Evolutionary conservation across 108 stramenopile species (phyloP).

Genomic region (Mediolabrus comicus): DNA sequence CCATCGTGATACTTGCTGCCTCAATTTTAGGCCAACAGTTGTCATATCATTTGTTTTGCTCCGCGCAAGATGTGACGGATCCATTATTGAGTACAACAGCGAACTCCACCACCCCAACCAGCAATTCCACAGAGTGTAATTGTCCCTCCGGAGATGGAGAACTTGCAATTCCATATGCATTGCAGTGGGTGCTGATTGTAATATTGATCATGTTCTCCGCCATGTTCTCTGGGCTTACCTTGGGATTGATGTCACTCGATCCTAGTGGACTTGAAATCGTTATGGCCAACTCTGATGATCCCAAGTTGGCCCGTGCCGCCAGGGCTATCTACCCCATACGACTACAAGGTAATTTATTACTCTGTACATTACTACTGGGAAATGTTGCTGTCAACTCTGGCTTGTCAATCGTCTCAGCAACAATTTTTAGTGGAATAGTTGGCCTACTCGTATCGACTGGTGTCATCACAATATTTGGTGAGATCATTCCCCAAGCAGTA

Average conservation of each 20-base stretch:
- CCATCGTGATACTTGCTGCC: background rate
- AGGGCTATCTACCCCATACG: conserved; percentile 87
- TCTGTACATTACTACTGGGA: conserved; percentile 96
- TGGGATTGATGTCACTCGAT: conserved; percentile 96
- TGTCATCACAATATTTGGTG: conserved; percentile 94
- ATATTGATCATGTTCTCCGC: conserved; percentile 74
- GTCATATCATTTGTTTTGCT: background rate
- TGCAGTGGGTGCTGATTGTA: conserved; percentile 65
- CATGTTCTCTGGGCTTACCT: conserved; percentile 89
- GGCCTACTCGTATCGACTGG: conserved; percentile 91
- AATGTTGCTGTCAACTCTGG: conserved; percentile 96
- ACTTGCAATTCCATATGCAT: conserved; percentile 36
- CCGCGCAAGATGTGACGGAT: background rate
- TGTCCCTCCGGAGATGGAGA: background rate
- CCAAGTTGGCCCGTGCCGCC: conserved; percentile 56
- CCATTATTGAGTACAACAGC: background rate
- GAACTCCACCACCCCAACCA: background rate
- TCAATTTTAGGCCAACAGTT: background rate
- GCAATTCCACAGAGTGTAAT: too few species aligned
- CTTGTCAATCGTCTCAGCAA: conserved; percentile 93
- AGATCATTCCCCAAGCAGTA: conserved; percentile 95
- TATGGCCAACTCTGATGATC: conserved; percentile 76
- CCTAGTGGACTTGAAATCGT: conserved; percentile 96
- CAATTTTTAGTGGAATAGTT: conserved; percentile 77
- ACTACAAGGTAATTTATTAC: conserved; percentile 91